Conservation (phyloP, 1,284 basidiomycete genomes). For the Sanghuangporus sanghuang region DNA sequence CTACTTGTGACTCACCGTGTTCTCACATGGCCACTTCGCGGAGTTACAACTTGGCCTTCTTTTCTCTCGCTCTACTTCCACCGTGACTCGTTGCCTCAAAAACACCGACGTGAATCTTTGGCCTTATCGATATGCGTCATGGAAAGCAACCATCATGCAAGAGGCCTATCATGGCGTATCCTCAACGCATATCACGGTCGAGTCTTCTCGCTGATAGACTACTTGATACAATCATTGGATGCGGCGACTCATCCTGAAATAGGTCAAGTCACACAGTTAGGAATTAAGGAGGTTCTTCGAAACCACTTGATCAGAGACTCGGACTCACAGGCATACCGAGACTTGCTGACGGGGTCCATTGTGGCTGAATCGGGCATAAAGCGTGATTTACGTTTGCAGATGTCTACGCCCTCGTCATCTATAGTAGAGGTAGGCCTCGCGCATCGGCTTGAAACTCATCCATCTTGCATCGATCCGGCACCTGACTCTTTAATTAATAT, state of each 20-base stretch:
- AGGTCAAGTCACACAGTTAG: background rate
- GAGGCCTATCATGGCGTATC: background rate
- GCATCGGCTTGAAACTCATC: background rate
- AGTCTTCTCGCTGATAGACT: slow-evolving; percentile 8
- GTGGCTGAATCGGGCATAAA: slow-evolving; percentile 30
- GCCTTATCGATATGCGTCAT: background rate
- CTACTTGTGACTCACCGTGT: background rate
- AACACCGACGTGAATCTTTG: background rate
- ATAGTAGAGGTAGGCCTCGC: slow-evolving; percentile 48
- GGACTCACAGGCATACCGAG: slow-evolving; percentile 34
- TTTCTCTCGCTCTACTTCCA: background rate
- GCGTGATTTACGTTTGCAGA: slow-evolving; percentile 22
- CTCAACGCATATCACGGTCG: slow-evolving; percentile 12
- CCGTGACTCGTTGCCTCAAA: background rate
- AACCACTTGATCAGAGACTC: slow-evolving; percentile 21
- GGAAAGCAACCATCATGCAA: background rate
- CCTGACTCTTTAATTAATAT: background rate
- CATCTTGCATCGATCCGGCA: background rate
- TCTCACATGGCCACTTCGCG: background rate
- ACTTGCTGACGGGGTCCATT: slow-evolving; percentile 40
- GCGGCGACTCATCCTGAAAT: background rate
- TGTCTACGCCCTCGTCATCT: slow-evolving; percentile 37
- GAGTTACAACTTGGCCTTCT: background rate
- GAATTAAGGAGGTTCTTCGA: background rate
- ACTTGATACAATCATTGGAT: background rate